These are phyloP conservation scores for Odontarrhena argentea DNA, from an alignment of 345 rosid species.

Conservation along the genomic window DNA sequence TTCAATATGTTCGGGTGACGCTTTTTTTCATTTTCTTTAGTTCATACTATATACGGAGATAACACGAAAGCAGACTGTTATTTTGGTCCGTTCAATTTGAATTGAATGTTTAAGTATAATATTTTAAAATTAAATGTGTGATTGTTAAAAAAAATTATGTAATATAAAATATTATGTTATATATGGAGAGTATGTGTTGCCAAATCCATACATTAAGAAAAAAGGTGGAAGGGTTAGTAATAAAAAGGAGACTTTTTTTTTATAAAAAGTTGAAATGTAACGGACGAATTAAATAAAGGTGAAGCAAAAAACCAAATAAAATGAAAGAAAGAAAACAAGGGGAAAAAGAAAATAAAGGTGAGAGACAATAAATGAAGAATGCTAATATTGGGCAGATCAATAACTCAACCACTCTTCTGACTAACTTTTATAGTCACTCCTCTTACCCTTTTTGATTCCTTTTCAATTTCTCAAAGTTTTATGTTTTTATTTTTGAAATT, in stretches of 20 bases:
- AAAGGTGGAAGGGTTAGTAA: neutral
- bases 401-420: conserved; percentile 86
- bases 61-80: no score
- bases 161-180: no score
- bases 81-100: no score
- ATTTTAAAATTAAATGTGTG: no score
- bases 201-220: neutral
- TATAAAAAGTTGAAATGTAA: conserved; percentile 19
- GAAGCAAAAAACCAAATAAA: neutral
- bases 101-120: no score
- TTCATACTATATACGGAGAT: no score
- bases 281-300: conserved; percentile 28
- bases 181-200: no score
- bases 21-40: no score
- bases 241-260: neutral
- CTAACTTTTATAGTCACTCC: conserved; percentile 53
- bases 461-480: conserved; percentile 41
- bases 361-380: conserved; percentile 50
- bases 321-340: neutral
- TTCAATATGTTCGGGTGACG: no score
- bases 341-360: conserved; percentile 15
- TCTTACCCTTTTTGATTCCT: conserved; percentile 64
- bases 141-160: no score
- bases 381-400: conserved; percentile 66
- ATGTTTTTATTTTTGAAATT: neutral